Evolutionary conservation across 2,329 filamentous ascomycete genomes (phyloP), one percentile per base, ranked within the genome.

Genomic region (Aureobasidium musti): DNA sequence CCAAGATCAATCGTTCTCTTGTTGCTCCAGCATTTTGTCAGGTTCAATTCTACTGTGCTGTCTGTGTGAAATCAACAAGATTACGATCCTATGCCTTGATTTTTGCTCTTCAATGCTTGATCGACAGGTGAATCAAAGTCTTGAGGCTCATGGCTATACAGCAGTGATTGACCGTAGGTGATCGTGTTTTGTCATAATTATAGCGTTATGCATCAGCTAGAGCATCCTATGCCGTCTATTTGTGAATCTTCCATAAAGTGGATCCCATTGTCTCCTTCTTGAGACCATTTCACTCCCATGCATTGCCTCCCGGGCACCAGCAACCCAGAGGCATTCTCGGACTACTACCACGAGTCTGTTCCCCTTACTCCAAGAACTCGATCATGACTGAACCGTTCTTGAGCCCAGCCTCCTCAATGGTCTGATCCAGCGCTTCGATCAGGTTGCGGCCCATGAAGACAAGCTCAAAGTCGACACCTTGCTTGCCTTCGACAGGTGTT

Each of bases 341-440:
- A 47, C 57, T 19, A 19, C 57, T 19, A 19, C 39, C 30, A 19
- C 21, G 28, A 23, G 33, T 52, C 57, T 61, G n/a, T 21, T 19
- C 26, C 2, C 37, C 26, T 39, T 45, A 64, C 53, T 74, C 72
- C 35, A 72, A 67, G 74, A 92, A 96, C 77, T 97, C 95, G 71
- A 99, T 89, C 91, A 97, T 97, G 8, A 99, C 89, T 0, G 92
- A 97, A 3, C 90, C 92, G 74, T 96, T 94, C 82, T 95, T 96
- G 72, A 99, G 78, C 0, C 93, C 92, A 0, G 90, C 91, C 74
- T 92, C 89, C 71, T 87, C 87, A 68, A 99, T 90, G 0, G 87
- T 91, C 56, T 69, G 61, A 56, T 92, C 89, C 57, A 97, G 81
- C 65, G 83, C 80, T 21, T 90, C 88, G 49, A 97, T 89, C 67